A percentile compares a stretch with the other conserved stretches of the same genome.
Evolutionary conservation across 345 rosid species (phyloP).

Genomic region (Salix exigua): DNA sequence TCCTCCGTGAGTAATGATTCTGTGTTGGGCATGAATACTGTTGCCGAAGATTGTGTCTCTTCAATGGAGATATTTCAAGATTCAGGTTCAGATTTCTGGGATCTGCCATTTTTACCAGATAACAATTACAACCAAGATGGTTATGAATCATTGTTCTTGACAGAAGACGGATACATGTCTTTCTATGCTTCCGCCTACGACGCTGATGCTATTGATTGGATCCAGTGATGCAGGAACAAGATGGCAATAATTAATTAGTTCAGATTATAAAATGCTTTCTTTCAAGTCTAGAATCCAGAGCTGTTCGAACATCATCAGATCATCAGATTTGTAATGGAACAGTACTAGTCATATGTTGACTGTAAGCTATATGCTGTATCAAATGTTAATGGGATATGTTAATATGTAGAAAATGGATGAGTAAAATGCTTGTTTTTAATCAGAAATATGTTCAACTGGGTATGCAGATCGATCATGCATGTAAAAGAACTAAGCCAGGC

Average conservation of each 20-base stretch:
- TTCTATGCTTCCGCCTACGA: neutral
- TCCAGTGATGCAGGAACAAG: conserved; percentile 9
- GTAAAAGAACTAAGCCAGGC: neutral
- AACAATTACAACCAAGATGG: neutral
- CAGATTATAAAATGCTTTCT: neutral
- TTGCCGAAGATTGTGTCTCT: neutral
- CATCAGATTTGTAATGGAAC: neutral
- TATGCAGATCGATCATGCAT: neutral
- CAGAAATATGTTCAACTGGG: neutral
- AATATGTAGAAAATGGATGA: neutral
- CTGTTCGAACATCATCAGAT: neutral
- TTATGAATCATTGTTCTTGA: neutral
- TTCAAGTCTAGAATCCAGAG: neutral
- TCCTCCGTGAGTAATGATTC: neutral
- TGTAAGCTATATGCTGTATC: neutral
- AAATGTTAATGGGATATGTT: neutral
- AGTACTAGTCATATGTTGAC: neutral
- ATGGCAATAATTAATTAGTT: neutral
- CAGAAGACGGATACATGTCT: neutral
- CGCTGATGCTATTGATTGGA: neutral
- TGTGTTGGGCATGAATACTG: neutral
- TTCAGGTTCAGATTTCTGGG: conserved; percentile 18
- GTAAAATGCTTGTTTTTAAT: neutral
- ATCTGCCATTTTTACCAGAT: conserved; percentile 11
- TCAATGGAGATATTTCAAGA: neutral